Evolutionary conservation across 371 early-diverging fungal species (phyloP).

Genomic region (Rhizopus microsporus): DNA sequence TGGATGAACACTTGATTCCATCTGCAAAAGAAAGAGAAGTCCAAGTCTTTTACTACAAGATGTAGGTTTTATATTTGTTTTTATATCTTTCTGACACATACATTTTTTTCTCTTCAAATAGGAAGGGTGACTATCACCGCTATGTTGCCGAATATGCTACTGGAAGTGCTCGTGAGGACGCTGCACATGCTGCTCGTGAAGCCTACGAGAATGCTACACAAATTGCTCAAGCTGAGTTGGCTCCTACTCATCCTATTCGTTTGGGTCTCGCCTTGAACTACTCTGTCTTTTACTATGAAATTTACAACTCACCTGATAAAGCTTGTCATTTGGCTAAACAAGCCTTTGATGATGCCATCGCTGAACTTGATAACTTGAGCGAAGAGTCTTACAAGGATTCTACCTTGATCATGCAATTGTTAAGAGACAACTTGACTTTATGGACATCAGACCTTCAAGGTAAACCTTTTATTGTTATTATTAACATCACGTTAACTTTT

Average conservation of each 20-base stretch:
- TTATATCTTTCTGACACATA: background rate
- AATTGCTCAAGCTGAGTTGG: constrained; percentile 90
- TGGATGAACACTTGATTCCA: constrained; percentile 88
- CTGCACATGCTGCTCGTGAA: constrained; percentile 86
- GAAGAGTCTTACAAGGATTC: constrained; percentile 99
- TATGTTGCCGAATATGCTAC: constrained; percentile 98
- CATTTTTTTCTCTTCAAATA: constrained; percentile 21
- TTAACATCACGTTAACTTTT: background rate
- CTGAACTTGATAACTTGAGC: constrained; percentile 95
- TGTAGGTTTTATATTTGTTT: constrained; percentile 57
- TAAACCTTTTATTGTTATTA: background rate
- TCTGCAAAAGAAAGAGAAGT: constrained; percentile 89
- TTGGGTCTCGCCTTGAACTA: constrained; percentile 99
- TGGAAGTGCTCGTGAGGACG: constrained; percentile 82
- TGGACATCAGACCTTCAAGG: constrained; percentile 94
- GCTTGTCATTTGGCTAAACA: constrained; percentile 99
- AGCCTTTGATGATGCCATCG: constrained; percentile 99
- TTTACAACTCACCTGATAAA: constrained; percentile 96
- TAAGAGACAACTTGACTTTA: constrained; percentile 99
- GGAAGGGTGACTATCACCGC: constrained; percentile 99
- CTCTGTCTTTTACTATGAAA: constrained; percentile 99
- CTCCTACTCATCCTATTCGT: constrained; percentile 98
- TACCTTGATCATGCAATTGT: constrained; percentile 99
- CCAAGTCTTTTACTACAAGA: constrained; percentile 99
- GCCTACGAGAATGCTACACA: constrained; percentile 97